Evolutionary conservation across 2,329 filamentous ascomycete species (phyloP).

Genomic region (Penicillium expansum): DNA sequence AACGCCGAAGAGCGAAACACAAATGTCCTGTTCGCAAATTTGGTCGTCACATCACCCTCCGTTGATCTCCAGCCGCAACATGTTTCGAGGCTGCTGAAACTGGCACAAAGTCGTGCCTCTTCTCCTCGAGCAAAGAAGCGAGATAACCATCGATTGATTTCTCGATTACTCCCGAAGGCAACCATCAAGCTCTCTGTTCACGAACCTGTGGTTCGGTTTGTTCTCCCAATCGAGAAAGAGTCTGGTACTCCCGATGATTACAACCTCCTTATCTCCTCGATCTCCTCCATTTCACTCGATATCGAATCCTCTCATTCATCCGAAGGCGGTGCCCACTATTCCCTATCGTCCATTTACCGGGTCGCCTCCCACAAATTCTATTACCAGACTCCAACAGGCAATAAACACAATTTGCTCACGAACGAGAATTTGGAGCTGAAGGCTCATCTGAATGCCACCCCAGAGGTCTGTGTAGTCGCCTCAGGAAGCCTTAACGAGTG

Average conservation of each 20-base stretch:
- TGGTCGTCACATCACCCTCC: slow-evolving; percentile 93
- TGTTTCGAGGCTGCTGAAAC: slow-evolving; percentile 75
- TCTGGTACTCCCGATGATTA: slow-evolving; percentile 69
- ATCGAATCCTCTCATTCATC: slow-evolving; percentile 93
- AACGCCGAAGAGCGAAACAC: slow-evolving; percentile 83
- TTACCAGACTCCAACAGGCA: slow-evolving; percentile 82
- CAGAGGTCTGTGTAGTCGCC: slow-evolving; percentile 77
- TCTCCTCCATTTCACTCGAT: slow-evolving; percentile 89
- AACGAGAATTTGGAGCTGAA: slow-evolving; percentile 88
- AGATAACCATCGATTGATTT: slow-evolving; percentile 66
- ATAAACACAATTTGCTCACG: slow-evolving; percentile 80
- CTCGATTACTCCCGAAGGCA: slow-evolving; percentile 87
- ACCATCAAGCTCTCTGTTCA: slow-evolving; percentile 95
- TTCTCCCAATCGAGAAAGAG: slow-evolving; percentile 72
- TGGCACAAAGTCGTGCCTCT: slow-evolving; percentile 60
- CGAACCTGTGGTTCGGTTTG: slow-evolving; percentile 88
- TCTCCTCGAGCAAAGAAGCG: slow-evolving; percentile 47
- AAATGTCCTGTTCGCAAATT: slow-evolving; percentile 94
- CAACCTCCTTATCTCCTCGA: slow-evolving; percentile 90
- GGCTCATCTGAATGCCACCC: slow-evolving; percentile 76
- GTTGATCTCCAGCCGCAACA: slow-evolving; percentile 90
- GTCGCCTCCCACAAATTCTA: slow-evolving; percentile 86
- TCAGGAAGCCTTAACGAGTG: slow-evolving; percentile 81
- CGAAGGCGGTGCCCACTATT: slow-evolving; percentile 81
- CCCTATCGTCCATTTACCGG: slow-evolving; percentile 74